A percentile compares a stretch with the other conserved stretches of the same genome.
phyloP scores from a whole-genome alignment of 2,329 filamentous ascomycete genomes.

The Blumeria hordei region DNA sequence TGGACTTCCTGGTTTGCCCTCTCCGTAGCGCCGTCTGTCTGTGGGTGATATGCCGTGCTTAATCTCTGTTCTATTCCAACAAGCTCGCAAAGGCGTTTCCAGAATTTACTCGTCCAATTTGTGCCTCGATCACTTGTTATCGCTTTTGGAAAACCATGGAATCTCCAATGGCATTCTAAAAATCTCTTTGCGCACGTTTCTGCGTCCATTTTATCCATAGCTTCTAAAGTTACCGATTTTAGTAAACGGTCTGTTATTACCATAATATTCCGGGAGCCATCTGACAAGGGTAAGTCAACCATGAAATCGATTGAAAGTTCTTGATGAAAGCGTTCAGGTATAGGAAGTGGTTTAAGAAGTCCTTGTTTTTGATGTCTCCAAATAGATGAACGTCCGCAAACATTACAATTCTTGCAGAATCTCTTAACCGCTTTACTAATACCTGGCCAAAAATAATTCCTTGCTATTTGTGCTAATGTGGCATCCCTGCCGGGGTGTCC shows the following conservation, averaged over 20 bases:
- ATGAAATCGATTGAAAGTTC: not conserved
- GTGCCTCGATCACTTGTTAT: not conserved
- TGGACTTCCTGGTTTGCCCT: slow-evolving; percentile 1
- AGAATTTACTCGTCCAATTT: slow-evolving; percentile 1
- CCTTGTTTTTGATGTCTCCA: not conserved
- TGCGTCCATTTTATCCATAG: not conserved
- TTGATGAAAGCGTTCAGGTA: not conserved
- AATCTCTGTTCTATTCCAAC: not conserved
- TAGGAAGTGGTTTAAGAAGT: not conserved
- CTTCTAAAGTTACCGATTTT: not conserved
- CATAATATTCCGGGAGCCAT: not conserved
- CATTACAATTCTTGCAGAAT: not conserved
- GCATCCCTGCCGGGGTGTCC: not conserved
- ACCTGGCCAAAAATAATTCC: too few relatives aligned
- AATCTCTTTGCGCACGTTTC: not conserved
- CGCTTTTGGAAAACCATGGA: not conserved
- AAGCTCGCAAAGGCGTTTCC: not conserved
- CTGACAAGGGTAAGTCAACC: not conserved
- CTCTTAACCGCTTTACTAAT: slow-evolving; percentile 1
- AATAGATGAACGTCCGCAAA: not conserved
- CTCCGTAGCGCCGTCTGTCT: not conserved
- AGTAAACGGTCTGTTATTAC: not conserved
- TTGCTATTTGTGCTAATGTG: too few relatives aligned
- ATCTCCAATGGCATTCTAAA: not conserved
- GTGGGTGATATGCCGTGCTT: not conserved